Conservation (phyloP, 2,329 filamentous ascomycete genomes). For the Aspergillus transmontanensis region DNA sequence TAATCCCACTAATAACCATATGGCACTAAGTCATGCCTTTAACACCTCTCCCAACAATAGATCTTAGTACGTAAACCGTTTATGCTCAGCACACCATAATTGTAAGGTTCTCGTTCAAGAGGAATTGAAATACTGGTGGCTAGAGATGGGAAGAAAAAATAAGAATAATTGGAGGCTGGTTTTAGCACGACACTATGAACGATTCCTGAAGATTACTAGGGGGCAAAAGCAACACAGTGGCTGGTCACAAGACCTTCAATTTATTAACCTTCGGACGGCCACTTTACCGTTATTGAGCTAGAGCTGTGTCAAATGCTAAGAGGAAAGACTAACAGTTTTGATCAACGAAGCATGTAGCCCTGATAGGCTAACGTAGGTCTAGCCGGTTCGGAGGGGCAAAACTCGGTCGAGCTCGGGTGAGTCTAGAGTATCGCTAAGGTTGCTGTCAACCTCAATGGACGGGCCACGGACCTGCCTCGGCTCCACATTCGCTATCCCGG, state of each 20-base stretch:
- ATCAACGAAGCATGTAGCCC: neutral
- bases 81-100: too few species aligned
- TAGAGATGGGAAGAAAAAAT: too few species aligned
- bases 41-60: too few species aligned
- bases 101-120: too few species aligned
- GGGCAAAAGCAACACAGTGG: too few species aligned
- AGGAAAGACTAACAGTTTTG: neutral
- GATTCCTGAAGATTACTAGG: too few species aligned
- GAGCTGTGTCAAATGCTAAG: neutral
- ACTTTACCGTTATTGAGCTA: neutral
- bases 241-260: neutral
- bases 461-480: neutral
- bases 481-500: neutral
- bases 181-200: too few species aligned
- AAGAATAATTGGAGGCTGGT: too few species aligned
- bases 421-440: neutral
- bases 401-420: neutral
- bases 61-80: too few species aligned
- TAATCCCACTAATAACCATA: too few species aligned
- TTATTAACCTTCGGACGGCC: neutral
- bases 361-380: neutral
- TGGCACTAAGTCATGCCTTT: too few species aligned
- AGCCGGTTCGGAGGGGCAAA: neutral
- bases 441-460: too few species aligned
- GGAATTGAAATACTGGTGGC: fast-evolving